Evolutionary conservation across 257 asterid genomes (phyloP).

Genomic region (Salvia hispanica): DNA sequence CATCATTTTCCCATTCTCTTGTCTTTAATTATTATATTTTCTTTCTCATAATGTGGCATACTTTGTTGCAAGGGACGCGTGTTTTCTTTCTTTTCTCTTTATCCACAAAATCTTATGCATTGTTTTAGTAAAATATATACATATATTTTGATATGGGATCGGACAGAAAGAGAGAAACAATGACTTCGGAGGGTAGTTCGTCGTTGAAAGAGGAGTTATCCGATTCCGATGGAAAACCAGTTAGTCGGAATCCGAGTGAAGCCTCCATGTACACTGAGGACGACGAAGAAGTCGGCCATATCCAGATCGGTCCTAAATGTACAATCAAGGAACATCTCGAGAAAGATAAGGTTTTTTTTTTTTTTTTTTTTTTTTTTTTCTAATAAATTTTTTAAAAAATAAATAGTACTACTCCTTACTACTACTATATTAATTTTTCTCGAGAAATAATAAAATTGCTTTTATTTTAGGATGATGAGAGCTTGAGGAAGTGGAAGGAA

Average conservation of each 20-base stretch:
- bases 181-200: slow-evolving; percentile 29
- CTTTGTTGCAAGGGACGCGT: slow-evolving; percentile 2
- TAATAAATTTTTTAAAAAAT: too few species aligned
- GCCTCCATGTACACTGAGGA: slow-evolving; percentile 42
- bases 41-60: not conserved
- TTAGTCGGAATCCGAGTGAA: slow-evolving; percentile 39
- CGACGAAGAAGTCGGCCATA: slow-evolving; percentile 39
- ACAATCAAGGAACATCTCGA: slow-evolving; percentile 53
- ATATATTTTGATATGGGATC: slow-evolving; percentile 17
- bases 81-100: not conserved
- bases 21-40: not conserved
- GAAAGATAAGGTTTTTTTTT: slow-evolving; percentile 45
- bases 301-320: slow-evolving; percentile 47
- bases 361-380: not conserved
- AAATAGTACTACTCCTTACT: too few species aligned
- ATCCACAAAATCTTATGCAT: not conserved
- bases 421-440: not conserved
- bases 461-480: slow-evolving; percentile 45
- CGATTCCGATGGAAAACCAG: slow-evolving; percentile 31
- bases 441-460: too few species aligned
- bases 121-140: not conserved
- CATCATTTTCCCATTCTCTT: not conserved
- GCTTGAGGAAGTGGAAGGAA: slow-evolving; percentile 59
- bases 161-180: slow-evolving; percentile 13
- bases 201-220: slow-evolving; percentile 36